Base-by-base conservation (phyloP, 352 stramenopile genomes). In the Phytophthora pseudosyringae region DNA sequence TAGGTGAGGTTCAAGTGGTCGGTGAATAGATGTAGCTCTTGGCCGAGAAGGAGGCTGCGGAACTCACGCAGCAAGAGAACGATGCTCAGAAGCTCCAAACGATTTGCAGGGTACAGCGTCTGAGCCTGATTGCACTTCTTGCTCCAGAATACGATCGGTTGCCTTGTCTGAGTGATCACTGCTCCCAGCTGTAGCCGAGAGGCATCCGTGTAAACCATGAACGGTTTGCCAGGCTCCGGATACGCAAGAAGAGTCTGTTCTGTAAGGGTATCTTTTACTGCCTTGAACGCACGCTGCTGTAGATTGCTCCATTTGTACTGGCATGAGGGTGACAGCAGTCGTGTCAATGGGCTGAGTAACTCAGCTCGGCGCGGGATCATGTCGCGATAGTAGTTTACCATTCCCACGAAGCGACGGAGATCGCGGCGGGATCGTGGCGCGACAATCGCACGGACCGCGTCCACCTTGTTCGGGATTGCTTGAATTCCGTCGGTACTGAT, bases 1-100 rank as follows among this genome's bases (percentile, higher is more conserved):
- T 62, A 54, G 2, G 43, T 62, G 3, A 62, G 21, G 33, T 54
- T 54, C 10, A 62, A 15, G 10, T 62, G 54, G 5, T 62, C 54
- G 5, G 40, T 54, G 18, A 32, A 29, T 5, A 54, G 33, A 18
- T 62, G 54, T 0, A 52, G 11, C 1, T 62, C 32, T 9, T 54
- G 54, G 0, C 54, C 54, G 1, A 59, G 26, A 0, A 49, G 36
- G 0, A 59, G 5, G 3, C 36, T 59, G 0, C 26, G 16, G 8
- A 53, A 53, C 25, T 62, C 32, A 1, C 32, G 41, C 1, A 62
- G 31, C 15, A 48, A 13, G 0, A 53, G 32, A 0, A 62, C 18
- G 15, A 53, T 61, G 11, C 31, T 61, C 1, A 52, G 43, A 2
- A 41, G 8, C 15, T 62, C 32, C 2, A 54, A 10, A 12, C 44